Evolutionary conservation across 352 stramenopile genomes (phyloP), one percentile per base, ranked within the genome.

Genomic region (Thalassiosira mediterranea): DNA sequence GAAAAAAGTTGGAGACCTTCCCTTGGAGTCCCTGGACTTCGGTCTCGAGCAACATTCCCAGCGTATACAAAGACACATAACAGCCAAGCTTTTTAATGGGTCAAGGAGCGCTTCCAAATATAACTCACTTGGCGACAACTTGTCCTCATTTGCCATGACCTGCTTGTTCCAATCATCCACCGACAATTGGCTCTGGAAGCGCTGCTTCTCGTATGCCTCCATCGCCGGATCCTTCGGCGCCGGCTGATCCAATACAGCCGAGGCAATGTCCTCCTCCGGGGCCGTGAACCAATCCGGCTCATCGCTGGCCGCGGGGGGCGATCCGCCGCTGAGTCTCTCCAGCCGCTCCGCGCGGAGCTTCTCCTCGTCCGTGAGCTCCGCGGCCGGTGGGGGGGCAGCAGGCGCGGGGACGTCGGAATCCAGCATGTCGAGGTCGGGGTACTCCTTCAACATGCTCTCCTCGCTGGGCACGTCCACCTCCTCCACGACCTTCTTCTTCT

Each of bases 181-280:
- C 42, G 66, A 84, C 2, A 92, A 49, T 78, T 92, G 86, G 17
- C 73, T 65, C 69, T 84, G 73, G 57, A 92, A 92, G 38, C 86
- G 86, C 52, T 66, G 49, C 38, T 65, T 58, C 74, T 83, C 68
- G 19, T 48, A 75, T 34, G 56, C 51, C 2, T 68, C 52, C 0
- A 69, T 17, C 10, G 42, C 38, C n/a, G 34, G 51, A 7, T 38
- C n/a, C 47, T 69, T 75, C 51, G 10, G 52, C 23, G 21, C 28
- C 34, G 10, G 54, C 34, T 58, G 59, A 51, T 63, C 34, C n/a
- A 77, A 65, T 15, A 85, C 42, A 52, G 66, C 40, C 10, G 52
- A 47, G 7, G 62, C 57, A 26, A 76, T 64, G 49, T 79, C 74
- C 47, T 72, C 47, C 42, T 76, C 61, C n/a, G 76, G 69, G 13